phyloP scores from a whole-genome alignment of 148 eudicot genomes.

The Silene latifolia region DNA sequence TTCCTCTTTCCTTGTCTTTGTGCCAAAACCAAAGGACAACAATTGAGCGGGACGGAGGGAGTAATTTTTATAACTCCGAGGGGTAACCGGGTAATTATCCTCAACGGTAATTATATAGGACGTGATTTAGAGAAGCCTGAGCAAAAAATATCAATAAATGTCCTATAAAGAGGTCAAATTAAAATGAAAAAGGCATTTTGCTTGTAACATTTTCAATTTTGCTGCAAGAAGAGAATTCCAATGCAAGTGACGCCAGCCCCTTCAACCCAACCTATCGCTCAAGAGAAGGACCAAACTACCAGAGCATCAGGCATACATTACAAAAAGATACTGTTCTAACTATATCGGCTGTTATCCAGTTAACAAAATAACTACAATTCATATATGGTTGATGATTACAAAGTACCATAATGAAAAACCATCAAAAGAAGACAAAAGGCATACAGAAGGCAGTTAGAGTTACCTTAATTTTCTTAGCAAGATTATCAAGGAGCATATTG shows the following conservation, averaged over 20 bases:
- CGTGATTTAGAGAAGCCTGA: conserved; percentile 12
- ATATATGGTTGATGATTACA: too few species aligned
- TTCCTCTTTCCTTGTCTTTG: too few species aligned
- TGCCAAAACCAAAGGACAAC: too few species aligned
- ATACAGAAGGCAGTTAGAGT: neutral
- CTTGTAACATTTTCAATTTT: too few species aligned
- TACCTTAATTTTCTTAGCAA: conserved; percentile 72
- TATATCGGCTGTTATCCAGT: too few species aligned
- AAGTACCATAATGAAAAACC: too few species aligned
- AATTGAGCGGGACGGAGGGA: too few species aligned
- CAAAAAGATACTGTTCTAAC: neutral
- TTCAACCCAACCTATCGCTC: neutral
- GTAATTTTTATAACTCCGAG: neutral
- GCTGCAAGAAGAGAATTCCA: neutral
- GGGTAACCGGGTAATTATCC: neutral
- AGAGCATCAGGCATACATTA: neutral
- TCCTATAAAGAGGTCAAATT: neutral
- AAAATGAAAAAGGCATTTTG: too few species aligned
- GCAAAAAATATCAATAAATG: neutral
- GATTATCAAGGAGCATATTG: conserved; percentile 83
- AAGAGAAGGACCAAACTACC: neutral
- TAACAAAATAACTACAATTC: too few species aligned
- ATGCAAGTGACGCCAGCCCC: neutral
- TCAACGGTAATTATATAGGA: neutral
- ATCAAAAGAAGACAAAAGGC: too few species aligned